phyloP scores from a whole-genome alignment of 192 early-diverging fungal species.

The Funneliformis mosseae region DNA sequence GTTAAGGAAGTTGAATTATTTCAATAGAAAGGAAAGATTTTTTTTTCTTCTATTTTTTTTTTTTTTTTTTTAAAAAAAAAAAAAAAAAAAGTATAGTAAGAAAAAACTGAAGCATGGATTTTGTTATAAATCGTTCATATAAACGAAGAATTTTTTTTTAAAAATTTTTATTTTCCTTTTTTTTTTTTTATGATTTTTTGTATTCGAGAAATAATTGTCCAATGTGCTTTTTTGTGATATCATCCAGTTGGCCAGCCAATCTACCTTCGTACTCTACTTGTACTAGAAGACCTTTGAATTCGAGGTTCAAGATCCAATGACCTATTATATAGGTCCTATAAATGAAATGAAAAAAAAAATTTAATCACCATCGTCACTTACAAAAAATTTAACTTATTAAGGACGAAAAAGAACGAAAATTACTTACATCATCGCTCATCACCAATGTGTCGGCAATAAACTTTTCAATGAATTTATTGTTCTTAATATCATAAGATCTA shows the following conservation, averaged over 20 bases:
- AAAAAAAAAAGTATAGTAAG: background rate
- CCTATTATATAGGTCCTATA: constrained; percentile 43
- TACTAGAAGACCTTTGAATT: constrained; percentile 11
- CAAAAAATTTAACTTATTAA: background rate
- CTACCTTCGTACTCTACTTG: constrained; percentile 10
- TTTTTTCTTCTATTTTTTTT: background rate
- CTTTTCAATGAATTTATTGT: constrained; percentile 40
- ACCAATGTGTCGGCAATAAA: constrained; percentile 42
- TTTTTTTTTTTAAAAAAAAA: background rate
- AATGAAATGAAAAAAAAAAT: constrained; percentile 6
- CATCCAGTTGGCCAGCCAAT: background rate
- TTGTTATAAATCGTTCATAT: too few species aligned
- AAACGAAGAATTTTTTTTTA: too few species aligned
- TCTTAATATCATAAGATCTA: constrained; percentile 39
- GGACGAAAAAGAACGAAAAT: background rate
- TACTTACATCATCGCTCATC: constrained; percentile 40
- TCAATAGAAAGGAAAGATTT: too few species aligned
- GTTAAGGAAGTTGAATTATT: too few species aligned
- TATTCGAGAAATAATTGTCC: background rate
- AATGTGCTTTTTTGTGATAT: background rate
- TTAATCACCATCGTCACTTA: background rate
- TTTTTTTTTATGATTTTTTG: background rate
- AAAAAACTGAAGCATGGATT: too few species aligned
- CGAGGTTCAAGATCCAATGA: constrained; percentile 44
- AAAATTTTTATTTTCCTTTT: too few species aligned